A percentile compares a stretch with the other conserved stretches of the same genome.
These are phyloP conservation scores for Salix brachista DNA, from an alignment of 345 rosid species.

Conservation along the genomic window DNA sequence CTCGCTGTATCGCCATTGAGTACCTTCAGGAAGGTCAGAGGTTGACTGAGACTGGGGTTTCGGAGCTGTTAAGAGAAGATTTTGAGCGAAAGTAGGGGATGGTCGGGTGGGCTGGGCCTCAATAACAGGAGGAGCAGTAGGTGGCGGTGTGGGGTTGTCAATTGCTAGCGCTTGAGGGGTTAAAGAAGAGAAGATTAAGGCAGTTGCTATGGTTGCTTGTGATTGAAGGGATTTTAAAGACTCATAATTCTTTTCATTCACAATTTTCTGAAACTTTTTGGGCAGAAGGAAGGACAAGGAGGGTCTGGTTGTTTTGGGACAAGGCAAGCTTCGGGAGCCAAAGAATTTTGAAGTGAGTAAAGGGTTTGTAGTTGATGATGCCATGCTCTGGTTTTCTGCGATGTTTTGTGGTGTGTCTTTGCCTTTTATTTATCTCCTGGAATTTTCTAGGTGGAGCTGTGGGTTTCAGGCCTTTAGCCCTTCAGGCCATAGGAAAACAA, in stretches of 20 bases:
- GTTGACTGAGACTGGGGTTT: constrained; percentile 46
- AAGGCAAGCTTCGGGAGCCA: constrained; percentile 33
- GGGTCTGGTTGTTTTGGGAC: constrained; percentile 40
- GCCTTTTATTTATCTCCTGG: neutral
- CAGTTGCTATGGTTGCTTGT: constrained; percentile 46
- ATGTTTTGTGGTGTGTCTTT: neutral
- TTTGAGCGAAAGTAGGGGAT: constrained; percentile 48
- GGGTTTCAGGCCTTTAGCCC: neutral
- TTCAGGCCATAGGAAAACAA: neutral
- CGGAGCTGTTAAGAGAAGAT: constrained; percentile 51
- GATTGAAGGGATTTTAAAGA: constrained; percentile 22
- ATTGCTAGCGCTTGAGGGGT: constrained; percentile 53
- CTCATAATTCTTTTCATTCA: constrained; percentile 13
- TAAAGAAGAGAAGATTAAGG: constrained; percentile 45
- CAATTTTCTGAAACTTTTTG: constrained; percentile 17
- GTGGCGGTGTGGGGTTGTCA: constrained; percentile 32
- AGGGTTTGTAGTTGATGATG: constrained; percentile 30
- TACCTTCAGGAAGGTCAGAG: constrained; percentile 65
- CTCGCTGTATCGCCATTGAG: constrained; percentile 80
- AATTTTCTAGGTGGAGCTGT: neutral
- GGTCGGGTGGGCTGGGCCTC: constrained; percentile 51
- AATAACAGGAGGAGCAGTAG: constrained; percentile 33
- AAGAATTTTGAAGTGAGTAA: constrained; percentile 42
- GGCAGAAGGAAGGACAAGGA: constrained; percentile 18
- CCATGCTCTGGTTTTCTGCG: constrained; percentile 21